phyloP scores from a whole-genome alignment of 176 grass and related monocot species.

The Areca catechu region DNA sequence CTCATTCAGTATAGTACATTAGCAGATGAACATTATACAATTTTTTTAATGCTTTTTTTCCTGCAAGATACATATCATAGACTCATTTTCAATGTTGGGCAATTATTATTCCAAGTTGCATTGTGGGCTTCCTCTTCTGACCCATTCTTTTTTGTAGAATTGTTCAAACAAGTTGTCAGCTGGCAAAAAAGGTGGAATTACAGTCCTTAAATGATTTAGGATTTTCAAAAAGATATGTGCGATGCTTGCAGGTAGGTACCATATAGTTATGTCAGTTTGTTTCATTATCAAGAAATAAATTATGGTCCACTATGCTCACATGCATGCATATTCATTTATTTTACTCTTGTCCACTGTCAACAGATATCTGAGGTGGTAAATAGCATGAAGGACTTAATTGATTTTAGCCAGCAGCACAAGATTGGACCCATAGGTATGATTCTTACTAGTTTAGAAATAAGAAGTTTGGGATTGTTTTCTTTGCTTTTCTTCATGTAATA shows the following conservation, averaged over 20 bases:
- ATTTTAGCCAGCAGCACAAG: conserved; percentile 74
- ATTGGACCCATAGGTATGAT: conserved; percentile 73
- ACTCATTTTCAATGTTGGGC: neutral
- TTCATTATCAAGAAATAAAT: too few relatives aligned
- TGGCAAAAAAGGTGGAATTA: conserved; percentile 76
- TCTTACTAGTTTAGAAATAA: neutral
- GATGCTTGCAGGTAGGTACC: conserved; percentile 67
- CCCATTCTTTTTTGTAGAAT: conserved; percentile 41
- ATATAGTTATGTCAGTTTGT: too few relatives aligned
- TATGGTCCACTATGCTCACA: too few relatives aligned
- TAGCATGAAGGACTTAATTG: conserved; percentile 98
- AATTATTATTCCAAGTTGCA: too few relatives aligned
- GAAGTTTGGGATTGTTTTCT: neutral
- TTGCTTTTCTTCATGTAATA: too few relatives aligned
- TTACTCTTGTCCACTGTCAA: neutral
- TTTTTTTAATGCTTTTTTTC: conserved; percentile 1
- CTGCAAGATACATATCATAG: neutral
- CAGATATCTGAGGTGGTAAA: conserved; percentile 98
- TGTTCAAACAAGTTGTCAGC: conserved; percentile 60
- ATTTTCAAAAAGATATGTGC: conserved; percentile 96
- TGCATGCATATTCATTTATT: too few relatives aligned
- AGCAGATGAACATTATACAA: neutral
- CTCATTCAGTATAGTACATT: too few relatives aligned
- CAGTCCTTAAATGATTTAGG: conserved; percentile 87
- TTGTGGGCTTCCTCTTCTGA: too few relatives aligned